Base-by-base conservation (phyloP, 768 basidiomycete genomes). In the Sarcodon sp. region DNA sequence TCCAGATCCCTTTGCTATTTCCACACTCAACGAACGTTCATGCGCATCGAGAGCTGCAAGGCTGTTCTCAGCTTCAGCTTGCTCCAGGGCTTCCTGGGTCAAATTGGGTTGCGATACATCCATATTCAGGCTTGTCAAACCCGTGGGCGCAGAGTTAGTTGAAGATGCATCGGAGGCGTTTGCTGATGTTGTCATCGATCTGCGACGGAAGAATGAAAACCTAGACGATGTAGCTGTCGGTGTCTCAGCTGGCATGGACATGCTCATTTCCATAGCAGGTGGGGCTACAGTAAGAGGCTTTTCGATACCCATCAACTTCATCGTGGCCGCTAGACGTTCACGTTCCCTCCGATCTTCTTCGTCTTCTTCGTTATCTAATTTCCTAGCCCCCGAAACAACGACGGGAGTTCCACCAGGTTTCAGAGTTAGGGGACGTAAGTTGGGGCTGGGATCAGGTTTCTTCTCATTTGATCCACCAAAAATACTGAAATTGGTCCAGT, bases 301-400 rank as follows among this genome's bases (percentile, higher is more conserved):
- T 44, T 77, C 80, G 51, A 94, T 88, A 4, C 94, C 94, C 83
- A 93, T 90, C 31, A 94, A 68, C 61, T 90, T 88, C 86, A 98
- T 87, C 27, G 90, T 89, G 12, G 89, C 89, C 53, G 84, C 74
- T 47, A 97, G 70, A 12, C 91, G 77, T 61, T 92, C 91, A 48
- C 93, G 72, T 64, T 94, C 91, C 52, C 73, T 75, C 35, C 78
- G 72, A 59, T 96, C 92, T 52, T 97, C 90, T 50, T 97, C 94
- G 57, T 98, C 93, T 63, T 97, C 93, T 36, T 75, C 69, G 1
- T 81, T 89, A 50, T 93, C 89, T 35, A 93, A 65, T 62, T 92
- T 90, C 46, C 88, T 75, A 27, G 77, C 87, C 4, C 2, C 21
- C 50, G 73, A 66, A 2, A 75, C 75, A 35, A 83, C 68, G 33